Base-by-base conservation (phyloP, 352 stramenopile genomes). In the Thalassiosira hispida region DNA sequence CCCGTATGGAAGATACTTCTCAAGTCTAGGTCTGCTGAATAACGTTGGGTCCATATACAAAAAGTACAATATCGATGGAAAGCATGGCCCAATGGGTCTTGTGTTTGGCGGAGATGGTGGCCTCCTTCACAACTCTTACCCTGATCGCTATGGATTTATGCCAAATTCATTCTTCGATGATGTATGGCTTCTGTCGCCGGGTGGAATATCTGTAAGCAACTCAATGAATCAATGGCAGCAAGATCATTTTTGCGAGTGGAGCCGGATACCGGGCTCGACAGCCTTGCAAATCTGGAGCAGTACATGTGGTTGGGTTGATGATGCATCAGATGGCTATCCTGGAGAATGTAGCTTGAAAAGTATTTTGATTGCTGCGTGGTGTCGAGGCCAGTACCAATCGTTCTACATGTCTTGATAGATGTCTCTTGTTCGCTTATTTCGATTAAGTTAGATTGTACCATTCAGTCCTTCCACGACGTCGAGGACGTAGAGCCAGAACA, bases 301-400 rank as follows among this genome's bases (percentile, higher is more conserved):
- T 16, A 70, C 60, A 22, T 83, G 75, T 71, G 68, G 68, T 20
- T 77, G 59, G 60, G 23, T 25, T 7, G 38, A 42, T n/a, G 40
- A 51, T 46, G 20, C 6, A 47, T 9, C 40, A 47, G 27, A 42
- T 29, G 12, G 20, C 29, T 14, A 22, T 7, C 55, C 23, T 29
- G 23, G 42, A 20, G 61, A 73, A 33, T 84, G 76, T 66, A 9
- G 16, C 16, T 75, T 47, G 31, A 23, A 52, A 25, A 67, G 78
- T 42, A 55, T 84, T 27, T 25, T 80, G 2, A 73, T 68, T 4
- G 57, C 56, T 16, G 61, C 69, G 9, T 80, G 76, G 69, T 80
- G 76, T 53, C 18, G 23, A 16, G 35, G 68, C 9, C 69, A 77
- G 7, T 84, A 84, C 38, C 62, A 80, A 75, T 84, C 76, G 1